Evolutionary conservation across 768 basidiomycete genomes (phyloP), one percentile per base, ranked within the genome.

Genomic region (Amanita jacksonii): DNA sequence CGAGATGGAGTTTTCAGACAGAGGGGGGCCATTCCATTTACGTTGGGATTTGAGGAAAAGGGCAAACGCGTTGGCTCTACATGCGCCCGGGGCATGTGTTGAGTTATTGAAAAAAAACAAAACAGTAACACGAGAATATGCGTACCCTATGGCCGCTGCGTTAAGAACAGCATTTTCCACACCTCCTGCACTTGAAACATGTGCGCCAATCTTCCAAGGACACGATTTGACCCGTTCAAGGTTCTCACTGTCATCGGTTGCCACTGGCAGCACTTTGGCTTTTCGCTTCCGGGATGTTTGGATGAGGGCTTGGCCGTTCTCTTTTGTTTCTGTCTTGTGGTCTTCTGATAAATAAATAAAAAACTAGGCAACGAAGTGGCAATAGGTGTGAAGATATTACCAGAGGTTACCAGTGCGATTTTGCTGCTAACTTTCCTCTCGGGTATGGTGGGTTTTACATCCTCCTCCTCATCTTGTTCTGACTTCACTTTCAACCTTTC

Each of bases 41-140:
- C 85, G 68, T 52, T 91, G 89, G 0, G 81, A 84, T 60, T 91
- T 93, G 31, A 90, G 60, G 53, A 92, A 92, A 7, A 91, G 66
- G 0, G 85, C 87, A 51, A 92, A 85, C 4, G 86, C 76, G 42
- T 80, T 85, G n/a, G 85, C 88, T 0, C 85, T 85, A 46, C n/a
- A n/a, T n/a, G n/a, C n/a, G n/a, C n/a, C n/a, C n/a, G n/a, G n/a
- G 15, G 20, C 10, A n/a, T 31, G 10, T 10, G 45, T 5, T 18
- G 43, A 8, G 38, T 35, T 8, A 7, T 8, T 27, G 31, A 4
- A 36, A 3, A 42, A 13, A 28, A n/a, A 28, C 33, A 12, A 3
- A 43, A 46, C 22, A n/a, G n/a, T 9, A 22, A 42, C n/a, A n/a
- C n/a, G n/a, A n/a, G n/a, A n/a, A n/a, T n/a, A n/a, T n/a, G 54